Percentiles rank a stretch among this genome's conserved stretches.
These are phyloP conservation scores for Elaeis oleifera DNA, from an alignment of 202 grass and related monocot genomes.

Conservation along the genomic window DNA sequence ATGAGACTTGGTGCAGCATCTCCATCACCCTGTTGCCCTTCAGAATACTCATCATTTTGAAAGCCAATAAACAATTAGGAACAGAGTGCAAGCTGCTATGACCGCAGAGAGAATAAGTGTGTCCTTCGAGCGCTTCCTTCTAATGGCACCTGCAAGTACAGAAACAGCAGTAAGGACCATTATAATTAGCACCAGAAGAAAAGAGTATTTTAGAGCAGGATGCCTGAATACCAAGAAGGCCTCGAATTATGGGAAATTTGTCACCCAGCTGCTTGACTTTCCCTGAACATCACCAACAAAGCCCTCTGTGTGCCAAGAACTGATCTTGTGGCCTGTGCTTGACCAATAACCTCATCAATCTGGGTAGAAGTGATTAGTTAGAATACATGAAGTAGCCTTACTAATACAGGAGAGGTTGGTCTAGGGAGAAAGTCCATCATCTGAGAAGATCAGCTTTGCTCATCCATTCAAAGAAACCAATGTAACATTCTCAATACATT, in stretches of 20 bases:
- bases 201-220: background rate
- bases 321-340: conserved; percentile 76
- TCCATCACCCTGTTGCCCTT: background rate
- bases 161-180: conserved; percentile 4
- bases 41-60: conserved; percentile 49
- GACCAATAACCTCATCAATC: conserved; percentile 97
- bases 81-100: conserved; percentile 78
- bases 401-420: too few species aligned
- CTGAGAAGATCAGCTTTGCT: too few species aligned
- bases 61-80: conserved; percentile 95
- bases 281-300: conserved; percentile 81
- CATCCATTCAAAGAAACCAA: too few species aligned
- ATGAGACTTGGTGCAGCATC: too few species aligned
- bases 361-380: conserved; percentile 10
- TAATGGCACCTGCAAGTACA: conserved; percentile 63
- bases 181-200: background rate
- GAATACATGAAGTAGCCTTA: too few species aligned
- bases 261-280: conserved; percentile 92
- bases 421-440: too few species aligned
- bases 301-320: conserved; percentile 58
- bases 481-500: too few species aligned
- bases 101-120: conserved; percentile 92
- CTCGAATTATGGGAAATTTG: conserved; percentile 76
- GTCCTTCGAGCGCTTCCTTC: conserved; percentile 93
- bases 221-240: conserved; percentile 63